phyloP scores from a whole-genome alignment of 345 rosid species.

The Citrus cavaleriei region DNA sequence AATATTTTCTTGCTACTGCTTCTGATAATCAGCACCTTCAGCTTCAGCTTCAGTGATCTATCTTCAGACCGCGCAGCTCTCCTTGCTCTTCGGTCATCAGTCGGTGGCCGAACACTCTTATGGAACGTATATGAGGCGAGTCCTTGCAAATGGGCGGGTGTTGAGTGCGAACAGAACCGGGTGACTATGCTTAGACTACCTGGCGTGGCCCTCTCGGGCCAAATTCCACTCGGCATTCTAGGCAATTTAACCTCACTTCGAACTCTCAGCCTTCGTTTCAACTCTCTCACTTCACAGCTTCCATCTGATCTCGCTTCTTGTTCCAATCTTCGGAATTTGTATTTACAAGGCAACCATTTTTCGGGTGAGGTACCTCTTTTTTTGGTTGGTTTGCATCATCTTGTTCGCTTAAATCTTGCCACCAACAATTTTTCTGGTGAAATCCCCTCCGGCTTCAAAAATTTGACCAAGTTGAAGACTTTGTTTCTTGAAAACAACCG shows the following conservation, averaged over 20 bases:
- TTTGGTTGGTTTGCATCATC: slow-evolving; percentile 45
- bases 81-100: slow-evolving; percentile 67
- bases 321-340: slow-evolving; percentile 56
- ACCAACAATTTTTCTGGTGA: slow-evolving; percentile 62
- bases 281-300: slow-evolving; percentile 52
- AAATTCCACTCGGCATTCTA: slow-evolving; percentile 62
- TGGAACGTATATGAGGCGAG: slow-evolving; percentile 50
- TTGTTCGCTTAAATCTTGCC: slow-evolving; percentile 64
- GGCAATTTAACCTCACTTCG: slow-evolving; percentile 74
- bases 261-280: slow-evolving; percentile 83
- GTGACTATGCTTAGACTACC: slow-evolving; percentile 81
- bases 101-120: slow-evolving; percentile 76
- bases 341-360: slow-evolving; percentile 76
- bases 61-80: slow-evolving; percentile 78
- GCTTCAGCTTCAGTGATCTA: slow-evolving; percentile 39
- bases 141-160: slow-evolving; percentile 93
- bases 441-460: slow-evolving; percentile 50
- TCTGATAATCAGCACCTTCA: no score
- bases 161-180: slow-evolving; percentile 53
- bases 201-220: slow-evolving; percentile 71
- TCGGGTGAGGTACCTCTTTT: slow-evolving; percentile 73
- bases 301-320: slow-evolving; percentile 81
- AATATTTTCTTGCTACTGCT: no score
- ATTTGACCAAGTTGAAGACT: slow-evolving; percentile 74
- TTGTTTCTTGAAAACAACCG: slow-evolving; percentile 61